A percentile compares a stretch with the other conserved stretches of the same genome.
phyloP scores from a whole-genome alignment of 257 asterid species.

The Solanum ahanhuiri region DNA sequence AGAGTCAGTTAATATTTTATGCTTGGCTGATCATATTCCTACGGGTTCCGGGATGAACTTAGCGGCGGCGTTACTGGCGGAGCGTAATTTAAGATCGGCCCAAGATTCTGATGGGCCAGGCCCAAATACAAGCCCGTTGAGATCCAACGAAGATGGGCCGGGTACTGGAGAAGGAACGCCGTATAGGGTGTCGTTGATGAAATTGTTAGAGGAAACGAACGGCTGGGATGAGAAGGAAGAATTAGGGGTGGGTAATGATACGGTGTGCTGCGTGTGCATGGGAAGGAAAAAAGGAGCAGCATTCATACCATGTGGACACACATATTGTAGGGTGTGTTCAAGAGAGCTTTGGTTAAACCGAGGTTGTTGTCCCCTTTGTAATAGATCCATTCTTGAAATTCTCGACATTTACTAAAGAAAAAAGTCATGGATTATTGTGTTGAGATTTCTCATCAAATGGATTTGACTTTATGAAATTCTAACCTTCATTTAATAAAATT shows the following conservation, averaged over 20 bases:
- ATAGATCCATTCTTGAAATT: slow-evolving; percentile 56
- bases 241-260: slow-evolving; percentile 28
- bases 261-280: slow-evolving; percentile 93
- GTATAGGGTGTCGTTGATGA: slow-evolving; percentile 72
- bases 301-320: slow-evolving; percentile 96
- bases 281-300: slow-evolving; percentile 86
- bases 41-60: slow-evolving; percentile 48
- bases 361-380: slow-evolving; percentile 93
- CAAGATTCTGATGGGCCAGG: slow-evolving; percentile 15
- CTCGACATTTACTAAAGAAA: slow-evolving; percentile 61
- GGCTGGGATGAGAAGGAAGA: slow-evolving; percentile 31
- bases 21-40: slow-evolving; percentile 19
- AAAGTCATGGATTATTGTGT: background rate
- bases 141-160: background rate
- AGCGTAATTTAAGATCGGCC: slow-evolving; percentile 56
- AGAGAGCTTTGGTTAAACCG: slow-evolving; percentile 84
- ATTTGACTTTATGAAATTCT: background rate
- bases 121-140: slow-evolving; percentile 4
- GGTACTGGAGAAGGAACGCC: slow-evolving; percentile 26
- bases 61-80: slow-evolving; percentile 84
- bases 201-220: slow-evolving; percentile 68
- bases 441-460: background rate
- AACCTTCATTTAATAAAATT: background rate
- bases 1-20: slow-evolving; percentile 18
- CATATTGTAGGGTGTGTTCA: slow-evolving; percentile 90